Evolutionary conservation across 139 green algal genomes (phyloP), one percentile per base, ranked within the genome.

Genomic region (Closterium sp.): DNA sequence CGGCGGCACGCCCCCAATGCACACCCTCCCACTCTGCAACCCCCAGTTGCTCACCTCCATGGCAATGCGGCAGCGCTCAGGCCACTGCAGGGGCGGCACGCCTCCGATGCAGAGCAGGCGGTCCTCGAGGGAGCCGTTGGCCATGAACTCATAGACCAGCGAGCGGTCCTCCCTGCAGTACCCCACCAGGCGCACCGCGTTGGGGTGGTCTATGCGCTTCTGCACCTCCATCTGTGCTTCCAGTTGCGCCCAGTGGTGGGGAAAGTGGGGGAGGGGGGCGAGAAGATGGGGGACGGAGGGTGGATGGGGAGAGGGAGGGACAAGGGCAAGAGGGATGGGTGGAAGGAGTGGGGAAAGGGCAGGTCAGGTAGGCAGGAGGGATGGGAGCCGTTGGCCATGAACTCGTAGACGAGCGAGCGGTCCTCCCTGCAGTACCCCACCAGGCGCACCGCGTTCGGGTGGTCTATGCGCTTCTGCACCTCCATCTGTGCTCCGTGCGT

Each of bases 181-280:
- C 84, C 95, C 96, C 6, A 97, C 94, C 19, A 97, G 94, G 90
- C 95, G 92, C 89, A 97, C 95, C n/a, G 96, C 92, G 94, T 97
- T 94, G 0, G 95, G 95, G 92, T 97, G 96, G 91, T 96, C 95
- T 86, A 96, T 92, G 13, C 93, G 88, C 0, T 86, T 93, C 89
- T 96, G 94, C 70, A 97, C 95, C 87, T 86, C 31, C 28, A 96
- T 91, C 95, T 94, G 73, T 86, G n/a, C n/a, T n/a, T n/a, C n/a
- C n/a, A n/a, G n/a, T n/a, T n/a, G n/a, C n/a, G n/a, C n/a, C n/a
- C n/a, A n/a, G n/a, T n/a, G n/a, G n/a, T n/a, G n/a, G 42, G 42
- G 42, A 7, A 5, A 7, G 7, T 7, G 7, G 42, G 42, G 5
- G 42, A 62, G 42, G 42, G 42, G 42, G 42, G 42, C 5, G 42